phyloP scores from a whole-genome alignment of 2,329 filamentous ascomycete species.

The Cercospora sp. region DNA sequence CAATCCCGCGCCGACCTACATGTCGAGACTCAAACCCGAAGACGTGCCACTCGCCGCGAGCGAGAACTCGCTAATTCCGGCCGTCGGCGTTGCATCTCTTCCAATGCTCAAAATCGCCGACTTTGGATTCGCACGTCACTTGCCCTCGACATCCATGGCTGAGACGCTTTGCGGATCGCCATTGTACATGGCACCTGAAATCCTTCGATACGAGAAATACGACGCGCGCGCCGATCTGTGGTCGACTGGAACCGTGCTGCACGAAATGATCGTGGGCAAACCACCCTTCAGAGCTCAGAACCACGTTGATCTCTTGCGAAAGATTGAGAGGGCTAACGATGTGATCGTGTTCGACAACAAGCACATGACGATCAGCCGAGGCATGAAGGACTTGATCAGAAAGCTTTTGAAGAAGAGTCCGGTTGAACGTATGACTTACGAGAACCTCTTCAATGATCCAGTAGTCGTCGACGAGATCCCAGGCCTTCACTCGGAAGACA shows the following conservation, averaged over 20 bases:
- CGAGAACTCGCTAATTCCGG: slow-evolving; percentile 76
- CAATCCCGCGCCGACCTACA: slow-evolving; percentile 74
- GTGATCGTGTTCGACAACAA: slow-evolving; percentile 68
- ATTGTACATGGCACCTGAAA: slow-evolving; percentile 98
- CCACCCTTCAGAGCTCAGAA: slow-evolving; percentile 91
- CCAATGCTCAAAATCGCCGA: slow-evolving; percentile 98
- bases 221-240: slow-evolving; percentile 95
- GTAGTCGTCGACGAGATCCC: slow-evolving; percentile 38
- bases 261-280: slow-evolving; percentile 89
- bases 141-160: slow-evolving; percentile 86
- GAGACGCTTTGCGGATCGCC: slow-evolving; percentile 97
- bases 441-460: slow-evolving; percentile 75
- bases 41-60: slow-evolving; percentile 74
- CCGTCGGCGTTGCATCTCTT: slow-evolving; percentile 76
- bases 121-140: slow-evolving; percentile 93
- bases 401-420: slow-evolving; percentile 81
- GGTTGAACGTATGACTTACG: slow-evolving; percentile 80
- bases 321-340: slow-evolving; percentile 87
- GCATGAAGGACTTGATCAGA: slow-evolving; percentile 79
- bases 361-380: slow-evolving; percentile 60
- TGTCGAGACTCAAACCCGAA: slow-evolving; percentile 62
- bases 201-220: slow-evolving; percentile 94
- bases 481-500: slow-evolving; percentile 37
- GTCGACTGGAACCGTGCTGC: slow-evolving; percentile 94
- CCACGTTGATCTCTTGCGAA: slow-evolving; percentile 88